These are phyloP conservation scores for Ascodesmis nigricans DNA, from an alignment of 495 filamentous ascomycete genomes.

Conservation along the genomic window DNA sequence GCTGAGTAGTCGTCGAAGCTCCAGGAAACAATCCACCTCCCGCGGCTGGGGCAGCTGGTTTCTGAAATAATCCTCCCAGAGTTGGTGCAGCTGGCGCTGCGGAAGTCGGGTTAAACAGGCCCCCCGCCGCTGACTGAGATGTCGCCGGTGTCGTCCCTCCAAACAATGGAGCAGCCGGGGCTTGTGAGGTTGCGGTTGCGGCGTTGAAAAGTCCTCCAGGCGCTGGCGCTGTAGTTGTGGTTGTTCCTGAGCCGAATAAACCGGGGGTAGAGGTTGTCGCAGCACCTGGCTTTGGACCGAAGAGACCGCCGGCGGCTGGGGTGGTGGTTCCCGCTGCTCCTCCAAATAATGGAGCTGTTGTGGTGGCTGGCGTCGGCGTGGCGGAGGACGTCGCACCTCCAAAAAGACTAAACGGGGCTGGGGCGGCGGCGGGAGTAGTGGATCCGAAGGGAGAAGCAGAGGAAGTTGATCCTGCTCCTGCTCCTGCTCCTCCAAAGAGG, in stretches of 20 bases:
- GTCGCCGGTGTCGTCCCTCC: too few species aligned
- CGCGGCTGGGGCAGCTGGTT: conserved; percentile 5
- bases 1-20: conserved; percentile 19
- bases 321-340: conserved; percentile 2
- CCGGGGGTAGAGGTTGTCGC: conserved; percentile 9
- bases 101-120: too few species aligned
- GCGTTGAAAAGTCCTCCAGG: not conserved
- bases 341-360: conserved; percentile 11
- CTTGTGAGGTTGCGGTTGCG: too few species aligned
- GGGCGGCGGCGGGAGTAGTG: conserved; percentile 9
- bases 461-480: not conserved
- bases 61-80: too few species aligned
- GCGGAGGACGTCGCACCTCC: conserved; percentile 4
- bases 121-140: too few species aligned
- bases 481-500: conserved; percentile 10
- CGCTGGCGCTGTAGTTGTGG: not conserved
- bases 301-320: conserved; percentile 9
- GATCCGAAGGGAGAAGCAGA: conserved; percentile 7
- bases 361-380: conserved; percentile 5
- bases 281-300: conserved; percentile 6
- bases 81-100: too few species aligned
- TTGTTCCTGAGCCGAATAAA: conserved; percentile 9
- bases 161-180: too few species aligned
- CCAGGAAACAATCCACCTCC: conserved; percentile 21
- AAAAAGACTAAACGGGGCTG: conserved; percentile 11